Base-by-base conservation (phyloP, 768 basidiomycete genomes). In the Suillus sp. region DNA sequence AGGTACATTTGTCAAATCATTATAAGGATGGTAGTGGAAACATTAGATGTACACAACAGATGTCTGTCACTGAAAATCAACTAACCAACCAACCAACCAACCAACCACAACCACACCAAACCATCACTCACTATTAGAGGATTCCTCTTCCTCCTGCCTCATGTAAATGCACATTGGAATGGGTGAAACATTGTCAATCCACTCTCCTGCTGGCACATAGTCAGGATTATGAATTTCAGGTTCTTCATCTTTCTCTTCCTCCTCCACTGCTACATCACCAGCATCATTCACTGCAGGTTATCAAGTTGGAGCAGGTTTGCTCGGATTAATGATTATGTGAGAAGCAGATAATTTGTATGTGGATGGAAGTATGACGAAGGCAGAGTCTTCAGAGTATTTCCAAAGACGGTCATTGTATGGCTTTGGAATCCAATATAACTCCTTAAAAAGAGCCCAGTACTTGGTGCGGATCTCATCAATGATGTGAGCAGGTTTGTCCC, bases 21-120 rank as follows among this genome's bases (percentile, higher is more conserved):
- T 35, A 35, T 10, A 35, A 35, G 35, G 35, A 35, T 11, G 35
- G 2, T 35, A 35, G 35, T 10, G 9, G 10, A 2, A 11, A 35
- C 10, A 35, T 35, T 10, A 1, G 10, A 35, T 35, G 35, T 11
- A 11, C 25, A 0, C 64, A 20, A 53, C 69, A 68, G 1, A 79
- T 68, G 0, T 35, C 10, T 35, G 35, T 35, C 35, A 35, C 35
- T 2, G 35, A 1, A 35, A 35, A 35, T 10, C 35, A 35, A 35
- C 8, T 1, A 35, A 35, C 34, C 34, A 35, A n/a, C n/a, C n/a
- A 35, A 35, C 34, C 34, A 35, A 35, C 35, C 35, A 35, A 9
- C 34, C 5, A 35, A 35, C 32, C 32, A 34, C 35, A 11, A 35
- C 9, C 34, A 37, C 10, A 37, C 35, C 11, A 4, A 13, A 13